phyloP scores from a whole-genome alignment of 2,329 filamentous ascomycete species.

The Chaetomium sp. region DNA sequence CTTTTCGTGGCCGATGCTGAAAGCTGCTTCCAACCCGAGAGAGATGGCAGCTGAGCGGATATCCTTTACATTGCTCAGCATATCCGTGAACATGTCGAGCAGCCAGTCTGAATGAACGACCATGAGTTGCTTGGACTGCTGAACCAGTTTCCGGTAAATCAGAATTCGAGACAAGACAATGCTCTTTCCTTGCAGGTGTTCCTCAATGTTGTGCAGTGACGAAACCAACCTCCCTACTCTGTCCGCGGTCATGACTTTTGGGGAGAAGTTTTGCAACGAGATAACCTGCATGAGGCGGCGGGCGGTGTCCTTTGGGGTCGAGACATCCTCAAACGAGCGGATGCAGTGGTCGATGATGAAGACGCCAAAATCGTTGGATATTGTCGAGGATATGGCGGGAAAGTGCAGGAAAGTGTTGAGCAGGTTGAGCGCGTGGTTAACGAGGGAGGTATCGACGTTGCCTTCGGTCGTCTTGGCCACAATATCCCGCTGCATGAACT shows the following conservation, averaged over 20 bases:
- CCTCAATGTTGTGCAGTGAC: slow-evolving; percentile 71
- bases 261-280: slow-evolving; percentile 75
- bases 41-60: slow-evolving; percentile 74
- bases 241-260: slow-evolving; percentile 71
- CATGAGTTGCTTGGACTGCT: slow-evolving; percentile 72
- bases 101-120: slow-evolving; percentile 75
- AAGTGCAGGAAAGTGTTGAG: slow-evolving; percentile 77
- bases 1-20: slow-evolving; percentile 68
- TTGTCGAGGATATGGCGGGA: slow-evolving; percentile 65
- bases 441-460: slow-evolving; percentile 66
- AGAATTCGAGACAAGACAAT: slow-evolving; percentile 75
- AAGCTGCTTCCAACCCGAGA: slow-evolving; percentile 71
- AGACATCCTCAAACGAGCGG: slow-evolving; percentile 67
- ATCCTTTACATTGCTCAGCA: slow-evolving; percentile 78
- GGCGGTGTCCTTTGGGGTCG: slow-evolving; percentile 73
- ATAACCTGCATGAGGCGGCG: slow-evolving; percentile 80
- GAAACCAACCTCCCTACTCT: slow-evolving; percentile 71
- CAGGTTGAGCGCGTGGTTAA: slow-evolving; percentile 76
- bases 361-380: slow-evolving; percentile 76
- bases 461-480: slow-evolving; percentile 60
- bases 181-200: slow-evolving; percentile 76
- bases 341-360: slow-evolving; percentile 84
- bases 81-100: slow-evolving; percentile 75
- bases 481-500: slow-evolving; percentile 84
- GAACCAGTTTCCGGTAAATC: slow-evolving; percentile 77